Conservation (phyloP, 2,329 filamentous ascomycete genomes). For the Ascochyta clinopodiicola region DNA sequence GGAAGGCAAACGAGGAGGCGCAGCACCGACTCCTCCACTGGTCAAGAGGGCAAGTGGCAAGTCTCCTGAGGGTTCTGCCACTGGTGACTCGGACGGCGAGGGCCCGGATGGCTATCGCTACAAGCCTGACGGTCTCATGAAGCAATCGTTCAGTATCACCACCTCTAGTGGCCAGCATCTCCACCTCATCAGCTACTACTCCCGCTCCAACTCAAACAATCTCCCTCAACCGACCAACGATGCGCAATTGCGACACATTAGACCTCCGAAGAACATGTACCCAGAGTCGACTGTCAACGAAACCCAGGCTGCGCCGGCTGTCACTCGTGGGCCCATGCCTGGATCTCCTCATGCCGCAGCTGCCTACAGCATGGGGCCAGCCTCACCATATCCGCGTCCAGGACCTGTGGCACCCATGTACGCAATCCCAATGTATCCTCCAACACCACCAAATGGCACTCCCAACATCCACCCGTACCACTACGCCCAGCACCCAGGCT, state of each 20-base stretch:
- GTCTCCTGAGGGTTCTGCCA: slow-evolving; percentile 81
- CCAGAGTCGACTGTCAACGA: slow-evolving; percentile 94
- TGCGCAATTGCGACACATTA: slow-evolving; percentile 77
- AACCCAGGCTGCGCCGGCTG: slow-evolving; percentile 76
- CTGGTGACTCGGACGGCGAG: slow-evolving; percentile 82
- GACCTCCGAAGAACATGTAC: slow-evolving; percentile 93
- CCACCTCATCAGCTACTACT: slow-evolving; percentile 97
- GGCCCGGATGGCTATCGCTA: slow-evolving; percentile 55
- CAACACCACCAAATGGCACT: slow-evolving; percentile 50
- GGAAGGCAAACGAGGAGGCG: slow-evolving; percentile 95
- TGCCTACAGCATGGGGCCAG: slow-evolving; percentile 63
- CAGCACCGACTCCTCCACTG: slow-evolving; percentile 55
- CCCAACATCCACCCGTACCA: slow-evolving; percentile 51
- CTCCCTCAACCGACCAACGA: slow-evolving; percentile 84
- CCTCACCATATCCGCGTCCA: slow-evolving; percentile 55
- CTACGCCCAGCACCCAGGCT: slow-evolving; percentile 43
- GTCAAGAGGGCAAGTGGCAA: slow-evolving; percentile 62
- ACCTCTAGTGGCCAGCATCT: slow-evolving; percentile 89
- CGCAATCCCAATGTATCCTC: slow-evolving; percentile 50
- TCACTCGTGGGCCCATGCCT: slow-evolving; percentile 76
- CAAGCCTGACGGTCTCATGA: slow-evolving; percentile 96
- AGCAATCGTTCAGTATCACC: slow-evolving; percentile 99
- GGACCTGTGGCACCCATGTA: slow-evolving; percentile 51
- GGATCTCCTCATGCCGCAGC: slow-evolving; percentile 61
- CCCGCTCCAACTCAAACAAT: slow-evolving; percentile 76